These are phyloP conservation scores for Thinopyrum elongatum DNA, from an alignment of 176 grass and related monocot species.

Conservation along the genomic window DNA sequence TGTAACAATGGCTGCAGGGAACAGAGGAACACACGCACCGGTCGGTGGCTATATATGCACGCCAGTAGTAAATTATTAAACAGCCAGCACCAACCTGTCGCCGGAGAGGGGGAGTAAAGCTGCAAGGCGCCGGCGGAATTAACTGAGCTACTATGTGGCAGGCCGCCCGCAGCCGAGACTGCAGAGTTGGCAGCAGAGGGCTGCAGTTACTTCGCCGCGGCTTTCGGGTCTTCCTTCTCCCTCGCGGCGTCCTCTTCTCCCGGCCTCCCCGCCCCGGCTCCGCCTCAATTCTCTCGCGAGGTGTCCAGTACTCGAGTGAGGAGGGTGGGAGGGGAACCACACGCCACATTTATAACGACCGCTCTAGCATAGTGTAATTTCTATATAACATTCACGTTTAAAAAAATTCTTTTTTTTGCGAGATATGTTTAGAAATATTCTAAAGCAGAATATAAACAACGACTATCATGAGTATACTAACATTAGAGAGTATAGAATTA, in stretches of 20 bases:
- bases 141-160: constrained; percentile 3
- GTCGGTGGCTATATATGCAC: neutral
- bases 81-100: neutral
- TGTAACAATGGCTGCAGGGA: neutral
- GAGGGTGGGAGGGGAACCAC: neutral
- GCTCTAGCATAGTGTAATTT: neutral
- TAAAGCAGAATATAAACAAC: neutral
- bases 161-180: constrained; percentile 10
- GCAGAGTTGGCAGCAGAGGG: neutral
- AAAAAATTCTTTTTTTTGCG: too few species aligned
- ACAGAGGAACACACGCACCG: neutral
- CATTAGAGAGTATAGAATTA: too few species aligned
- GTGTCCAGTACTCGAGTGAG: neutral
- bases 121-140: constrained; percentile 20
- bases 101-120: neutral
- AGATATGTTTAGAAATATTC: too few species aligned
- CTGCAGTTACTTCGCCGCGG: constrained; percentile 4
- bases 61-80: neutral
- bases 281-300: neutral
- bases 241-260: neutral
- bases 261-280: neutral
- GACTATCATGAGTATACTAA: neutral
- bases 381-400: too few species aligned
- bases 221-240: neutral
- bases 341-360: constrained; percentile 18